Base-by-base conservation (phyloP, 306 rosid genomes). In the Urtica urens region DNA sequence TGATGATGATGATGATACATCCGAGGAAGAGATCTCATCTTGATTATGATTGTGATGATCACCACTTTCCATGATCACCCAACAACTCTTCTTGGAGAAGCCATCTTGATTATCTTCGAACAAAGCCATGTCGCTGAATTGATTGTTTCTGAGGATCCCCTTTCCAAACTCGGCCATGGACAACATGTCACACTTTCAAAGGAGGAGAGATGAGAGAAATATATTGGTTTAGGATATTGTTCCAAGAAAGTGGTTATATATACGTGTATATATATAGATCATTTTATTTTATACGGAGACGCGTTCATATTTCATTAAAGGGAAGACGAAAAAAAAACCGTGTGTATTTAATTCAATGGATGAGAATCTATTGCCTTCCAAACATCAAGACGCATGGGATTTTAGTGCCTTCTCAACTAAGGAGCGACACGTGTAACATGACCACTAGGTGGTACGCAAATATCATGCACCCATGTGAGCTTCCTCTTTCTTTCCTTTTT, bases 61-160 rank as follows among this genome's bases (percentile, higher is more conserved):
- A 27, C 35, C 65, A 34, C 5, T 63, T 49, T 55, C 60, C 68
- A 35, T 38, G 67, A 59, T 65, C 48, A 20, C 30, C 57, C 52
- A 48, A 1, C 19, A 27, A 7, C 44, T 44, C 16, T 15, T 39
- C 26, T 42, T 25, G 26, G 33, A 53, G 35, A 22, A 50, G 37
- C 23, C 57, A 8, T 51, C 45, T n/a, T n/a, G n/a, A n/a, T n/a
- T n/a, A n/a, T n/a, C n/a, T 41, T 42, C 40, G 2, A 35, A 35
- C 12, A 55, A 18, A 14, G 46, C 38, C 26, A 29, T 49, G 18
- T 56, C n/a, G n/a, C n/a, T 42, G 53, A 28, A 43, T 27, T 49
- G 48, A n/a, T n/a, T n/a, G 24, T 35, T 49, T 25, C 40, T 55
- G 34, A 47, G 48, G 55, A 45, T 33, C 21, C 59, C 27, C 8